phyloP scores from a whole-genome alignment of 2,329 filamentous ascomycete genomes.

The Fusarium dlaminii region DNA sequence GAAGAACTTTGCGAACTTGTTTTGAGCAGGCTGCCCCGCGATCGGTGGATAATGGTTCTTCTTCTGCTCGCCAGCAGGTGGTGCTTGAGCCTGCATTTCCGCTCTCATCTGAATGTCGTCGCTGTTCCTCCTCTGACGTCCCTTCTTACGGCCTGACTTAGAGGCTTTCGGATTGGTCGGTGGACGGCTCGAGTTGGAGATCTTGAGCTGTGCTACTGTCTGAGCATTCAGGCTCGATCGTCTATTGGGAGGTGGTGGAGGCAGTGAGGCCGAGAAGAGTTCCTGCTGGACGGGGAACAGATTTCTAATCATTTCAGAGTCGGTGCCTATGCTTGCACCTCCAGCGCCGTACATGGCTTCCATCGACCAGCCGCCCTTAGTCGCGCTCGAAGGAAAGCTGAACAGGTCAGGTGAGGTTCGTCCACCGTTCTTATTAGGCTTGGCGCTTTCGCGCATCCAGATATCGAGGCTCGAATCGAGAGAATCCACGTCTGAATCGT shows the following conservation, averaged over 20 bases:
- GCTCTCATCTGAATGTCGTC: conserved; percentile 44
- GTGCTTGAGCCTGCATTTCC: conserved; percentile 38
- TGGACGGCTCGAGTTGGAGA: conserved; percentile 31
- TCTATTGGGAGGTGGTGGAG: conserved; percentile 61
- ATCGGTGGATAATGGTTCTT: conserved; percentile 62
- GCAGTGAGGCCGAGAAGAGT: conserved; percentile 50
- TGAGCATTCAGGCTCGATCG: conserved; percentile 64
- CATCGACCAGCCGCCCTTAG: conserved; percentile 57
- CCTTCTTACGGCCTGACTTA: conserved; percentile 32
- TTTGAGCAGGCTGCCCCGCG: conserved; percentile 54
- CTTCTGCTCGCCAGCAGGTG: conserved; percentile 45
- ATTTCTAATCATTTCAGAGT: conserved; percentile 56
- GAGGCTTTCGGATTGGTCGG: conserved; percentile 23
- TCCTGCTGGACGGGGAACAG: conserved; percentile 55
- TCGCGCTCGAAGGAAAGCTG: conserved; percentile 56
- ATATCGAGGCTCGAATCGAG: conserved; percentile 63
- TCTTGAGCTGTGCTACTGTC: conserved; percentile 46
- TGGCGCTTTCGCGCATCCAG: conserved; percentile 65
- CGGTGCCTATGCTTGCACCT: conserved; percentile 35
- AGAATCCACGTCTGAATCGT: conserved; percentile 55
- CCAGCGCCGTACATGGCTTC: conserved; percentile 57
- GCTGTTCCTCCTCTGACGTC: conserved; percentile 42
- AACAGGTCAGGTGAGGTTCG: conserved; percentile 63
- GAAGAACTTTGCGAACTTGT: conserved; percentile 61
- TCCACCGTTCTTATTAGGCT: conserved; percentile 46